These are phyloP conservation scores for Claviceps sp. DNA, from an alignment of 2,329 filamentous ascomycete genomes.

Conservation along the genomic window DNA sequence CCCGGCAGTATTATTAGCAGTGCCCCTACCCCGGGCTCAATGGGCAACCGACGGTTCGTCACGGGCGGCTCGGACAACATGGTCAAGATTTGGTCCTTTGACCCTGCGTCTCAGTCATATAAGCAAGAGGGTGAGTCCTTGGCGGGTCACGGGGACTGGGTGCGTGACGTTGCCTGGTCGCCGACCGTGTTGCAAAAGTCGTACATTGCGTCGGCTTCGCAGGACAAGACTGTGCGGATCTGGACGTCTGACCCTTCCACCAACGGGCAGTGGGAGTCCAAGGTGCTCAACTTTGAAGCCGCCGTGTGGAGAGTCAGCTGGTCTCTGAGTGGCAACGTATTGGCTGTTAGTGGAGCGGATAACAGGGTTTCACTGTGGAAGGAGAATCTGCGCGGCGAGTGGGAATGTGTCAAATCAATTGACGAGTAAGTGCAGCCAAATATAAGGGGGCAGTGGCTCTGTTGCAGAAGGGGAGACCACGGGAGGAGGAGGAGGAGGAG, in stretches of 20 bases:
- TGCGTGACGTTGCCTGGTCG: conserved; percentile 93
- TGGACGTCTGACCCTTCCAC: conserved; percentile 64
- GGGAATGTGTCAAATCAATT: conserved; percentile 95
- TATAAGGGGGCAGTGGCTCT: neutral
- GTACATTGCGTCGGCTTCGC: conserved; percentile 89
- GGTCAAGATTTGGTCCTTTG: conserved; percentile 86
- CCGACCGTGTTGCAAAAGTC: conserved; percentile 89
- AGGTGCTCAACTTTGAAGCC: conserved; percentile 75
- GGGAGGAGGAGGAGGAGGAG: neutral
- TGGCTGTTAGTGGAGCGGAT: conserved; percentile 85
- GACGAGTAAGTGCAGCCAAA: conserved; percentile 51
- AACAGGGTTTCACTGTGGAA: conserved; percentile 98
- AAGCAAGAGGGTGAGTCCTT: conserved; percentile 52
- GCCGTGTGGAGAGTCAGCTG: conserved; percentile 95
- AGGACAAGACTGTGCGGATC: conserved; percentile 95
- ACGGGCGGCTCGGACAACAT: conserved; percentile 90
- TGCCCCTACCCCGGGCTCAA: conserved; percentile 42
- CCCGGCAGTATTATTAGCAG: conserved; percentile 77
- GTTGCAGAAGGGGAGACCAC: neutral
- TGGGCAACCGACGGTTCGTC: conserved; percentile 69
- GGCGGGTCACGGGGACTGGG: conserved; percentile 85
- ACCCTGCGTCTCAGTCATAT: conserved; percentile 46
- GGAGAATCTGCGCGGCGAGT: conserved; percentile 90
- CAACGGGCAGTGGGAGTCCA: conserved; percentile 67
- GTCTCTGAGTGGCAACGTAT: conserved; percentile 91